phyloP scores from a whole-genome alignment of 2,329 filamentous ascomycete genomes.

The Coniochaeta sp. region DNA sequence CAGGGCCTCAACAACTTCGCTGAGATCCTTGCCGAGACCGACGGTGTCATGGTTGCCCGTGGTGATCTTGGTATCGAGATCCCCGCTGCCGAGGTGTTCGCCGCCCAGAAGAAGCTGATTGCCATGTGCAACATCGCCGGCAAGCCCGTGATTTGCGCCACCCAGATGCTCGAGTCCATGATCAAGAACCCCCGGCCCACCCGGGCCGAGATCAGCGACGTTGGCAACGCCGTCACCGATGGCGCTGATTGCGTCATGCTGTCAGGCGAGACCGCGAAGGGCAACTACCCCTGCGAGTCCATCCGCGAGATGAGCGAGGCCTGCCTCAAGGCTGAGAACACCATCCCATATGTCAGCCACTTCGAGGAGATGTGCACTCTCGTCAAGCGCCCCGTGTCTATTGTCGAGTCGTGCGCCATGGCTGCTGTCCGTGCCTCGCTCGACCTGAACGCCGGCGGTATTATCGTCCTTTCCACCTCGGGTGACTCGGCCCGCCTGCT shows the following conservation, averaged over 20 bases:
- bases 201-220: slow-evolving; percentile 95
- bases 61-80: slow-evolving; percentile 99
- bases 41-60: slow-evolving; percentile 99
- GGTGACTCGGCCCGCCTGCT: slow-evolving; percentile 90
- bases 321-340: slow-evolving; percentile 92
- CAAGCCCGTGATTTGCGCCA: slow-evolving; percentile 98
- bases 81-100: slow-evolving; percentile 95
- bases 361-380: slow-evolving; percentile 92
- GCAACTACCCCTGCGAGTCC: slow-evolving; percentile 84
- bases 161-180: slow-evolving; percentile 99
- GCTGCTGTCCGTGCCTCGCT: slow-evolving; percentile 91
- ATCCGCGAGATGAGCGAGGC: slow-evolving; percentile 98
- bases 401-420: slow-evolving; percentile 93
- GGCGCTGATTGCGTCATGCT: slow-evolving; percentile 99
- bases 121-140: slow-evolving; percentile 99
- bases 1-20: slow-evolving; percentile 99
- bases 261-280: slow-evolving; percentile 98
- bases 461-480: slow-evolving; percentile 92
- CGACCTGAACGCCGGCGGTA: slow-evolving; percentile 92
- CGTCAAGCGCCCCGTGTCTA: slow-evolving; percentile 74
- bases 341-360: slow-evolving; percentile 92
- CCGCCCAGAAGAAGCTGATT: slow-evolving; percentile 99
- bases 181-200: slow-evolving; percentile 99
- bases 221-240: slow-evolving; percentile 95
- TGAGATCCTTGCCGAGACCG: slow-evolving; percentile 91